Evolutionary conservation across 2,329 filamentous ascomycete genomes (phyloP).

Genomic region (Allantophomopsis cytisporea): DNA sequence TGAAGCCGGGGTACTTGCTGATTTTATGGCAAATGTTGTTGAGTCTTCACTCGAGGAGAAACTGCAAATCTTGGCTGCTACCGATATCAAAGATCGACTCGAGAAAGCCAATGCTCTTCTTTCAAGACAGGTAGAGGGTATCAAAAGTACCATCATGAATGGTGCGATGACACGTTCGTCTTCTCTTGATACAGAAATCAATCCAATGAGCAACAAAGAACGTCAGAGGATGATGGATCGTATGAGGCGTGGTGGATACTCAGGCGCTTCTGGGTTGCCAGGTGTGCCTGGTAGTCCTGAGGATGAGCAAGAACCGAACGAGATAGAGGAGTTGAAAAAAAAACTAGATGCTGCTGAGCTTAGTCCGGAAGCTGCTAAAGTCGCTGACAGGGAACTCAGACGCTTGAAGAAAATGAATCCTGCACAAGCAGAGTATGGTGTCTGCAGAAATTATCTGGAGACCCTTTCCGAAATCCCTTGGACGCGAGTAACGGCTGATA

Average conservation of each 20-base stretch:
- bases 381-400: conserved; percentile 81
- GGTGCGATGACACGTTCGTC: conserved; percentile 74
- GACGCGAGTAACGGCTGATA: conserved; percentile 72
- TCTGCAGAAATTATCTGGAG: conserved; percentile 86
- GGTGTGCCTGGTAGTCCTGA: conserved; percentile 22
- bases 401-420: conserved; percentile 91
- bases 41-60: conserved; percentile 86
- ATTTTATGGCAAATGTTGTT: conserved; percentile 93
- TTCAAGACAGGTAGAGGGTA: conserved; percentile 65
- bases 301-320: conserved; percentile 73
- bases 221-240: conserved; percentile 5
- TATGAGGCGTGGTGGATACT: conserved; percentile 10
- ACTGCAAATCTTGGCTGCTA: conserved; percentile 67
- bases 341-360: conserved; percentile 72
- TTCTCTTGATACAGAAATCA: conserved; percentile 45
- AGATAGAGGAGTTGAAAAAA: conserved; percentile 84
- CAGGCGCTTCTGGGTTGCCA: conserved; percentile 18
- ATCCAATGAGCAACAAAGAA: conserved; percentile 31
- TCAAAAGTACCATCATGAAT: conserved; percentile 53
- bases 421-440: conserved; percentile 89
- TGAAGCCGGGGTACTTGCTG: conserved; percentile 76
- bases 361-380: conserved; percentile 72
- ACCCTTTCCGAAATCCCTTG: conserved; percentile 91
- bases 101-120: conserved; percentile 74
- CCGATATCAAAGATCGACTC: conserved; percentile 66